A percentile compares a stretch with the other conserved stretches of the same genome.
These are phyloP conservation scores for Aspergillus ellipticus DNA, from an alignment of 495 filamentous ascomycete species.

Conservation along the genomic window DNA sequence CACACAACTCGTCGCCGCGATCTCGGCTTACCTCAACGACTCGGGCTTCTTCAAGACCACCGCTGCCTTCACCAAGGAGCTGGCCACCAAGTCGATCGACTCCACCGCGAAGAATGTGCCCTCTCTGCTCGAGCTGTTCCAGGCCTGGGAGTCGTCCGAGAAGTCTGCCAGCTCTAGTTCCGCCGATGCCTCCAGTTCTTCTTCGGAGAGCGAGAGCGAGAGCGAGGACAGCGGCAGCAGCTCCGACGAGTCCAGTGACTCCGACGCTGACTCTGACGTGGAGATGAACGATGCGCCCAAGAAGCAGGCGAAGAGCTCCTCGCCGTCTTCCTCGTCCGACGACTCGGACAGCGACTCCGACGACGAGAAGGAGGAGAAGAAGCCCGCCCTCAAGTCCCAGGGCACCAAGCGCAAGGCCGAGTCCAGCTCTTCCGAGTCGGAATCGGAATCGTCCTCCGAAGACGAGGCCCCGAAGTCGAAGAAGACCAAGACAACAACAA, in stretches of 20 bases:
- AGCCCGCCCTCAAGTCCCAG: slow-evolving; percentile 33
- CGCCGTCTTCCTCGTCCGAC: slow-evolving; percentile 37
- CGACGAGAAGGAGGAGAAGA: slow-evolving; percentile 51
- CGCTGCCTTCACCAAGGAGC: slow-evolving; percentile 56
- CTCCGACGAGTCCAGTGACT: slow-evolving; percentile 34
- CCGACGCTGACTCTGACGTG: slow-evolving; percentile 55
- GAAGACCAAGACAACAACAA: slow-evolving; percentile 41
- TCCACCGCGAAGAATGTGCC: slow-evolving; percentile 37
- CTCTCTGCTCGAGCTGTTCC: slow-evolving; percentile 48
- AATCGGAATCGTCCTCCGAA: slow-evolving; percentile 41
- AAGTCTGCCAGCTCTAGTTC: slow-evolving; percentile 19
- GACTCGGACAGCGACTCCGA: slow-evolving; percentile 59
- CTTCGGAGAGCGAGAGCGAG: slow-evolving; percentile 16
- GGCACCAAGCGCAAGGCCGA: slow-evolving; percentile 63
- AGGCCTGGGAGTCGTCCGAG: slow-evolving; percentile 36
- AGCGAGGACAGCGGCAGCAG: slow-evolving; percentile 36
- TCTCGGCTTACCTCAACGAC: slow-evolving; percentile 62
- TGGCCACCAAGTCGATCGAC: slow-evolving; percentile 24
- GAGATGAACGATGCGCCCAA: slow-evolving; percentile 56
- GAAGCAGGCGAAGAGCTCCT: slow-evolving; percentile 22
- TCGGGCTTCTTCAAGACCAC: slow-evolving; percentile 59
- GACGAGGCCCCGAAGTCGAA: slow-evolving; percentile 38
- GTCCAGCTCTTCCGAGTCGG: slow-evolving; percentile 45
- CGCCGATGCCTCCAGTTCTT: slow-evolving; percentile 22
- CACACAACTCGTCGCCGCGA: slow-evolving; percentile 58